These are phyloP conservation scores for Penicillium argentinense DNA, from an alignment of 495 filamentous ascomycete genomes.

Conservation along the genomic window DNA sequence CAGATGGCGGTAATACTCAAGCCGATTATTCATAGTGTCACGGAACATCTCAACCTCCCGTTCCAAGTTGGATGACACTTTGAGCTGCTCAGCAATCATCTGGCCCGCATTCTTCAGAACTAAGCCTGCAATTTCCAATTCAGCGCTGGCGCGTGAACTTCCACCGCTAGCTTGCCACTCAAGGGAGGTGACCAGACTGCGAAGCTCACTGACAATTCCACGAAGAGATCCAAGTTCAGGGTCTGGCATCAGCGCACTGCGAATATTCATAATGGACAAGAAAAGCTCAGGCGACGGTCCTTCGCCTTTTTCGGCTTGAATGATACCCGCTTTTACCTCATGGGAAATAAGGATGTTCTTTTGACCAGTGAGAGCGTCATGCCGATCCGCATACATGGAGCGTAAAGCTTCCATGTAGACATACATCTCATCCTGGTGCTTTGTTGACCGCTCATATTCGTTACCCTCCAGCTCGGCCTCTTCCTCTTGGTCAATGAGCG, in stretches of 20 bases:
- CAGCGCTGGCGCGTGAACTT: slow-evolving; percentile 60
- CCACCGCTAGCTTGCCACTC: slow-evolving; percentile 59
- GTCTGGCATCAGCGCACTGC: slow-evolving; percentile 57
- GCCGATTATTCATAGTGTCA: slow-evolving; percentile 72
- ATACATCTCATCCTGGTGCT: slow-evolving; percentile 80
- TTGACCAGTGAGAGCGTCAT: slow-evolving; percentile 71
- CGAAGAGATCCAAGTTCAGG: slow-evolving; percentile 62
- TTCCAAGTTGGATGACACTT: slow-evolving; percentile 58
- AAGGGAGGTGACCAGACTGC: slow-evolving; percentile 60
- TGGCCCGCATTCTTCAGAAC: slow-evolving; percentile 59
- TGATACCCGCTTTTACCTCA: slow-evolving; percentile 61
- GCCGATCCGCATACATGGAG: slow-evolving; percentile 73
- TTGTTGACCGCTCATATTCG: slow-evolving; percentile 85
- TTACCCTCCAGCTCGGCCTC: slow-evolving; percentile 73
- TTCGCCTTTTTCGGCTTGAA: slow-evolving; percentile 57
- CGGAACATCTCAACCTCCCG: slow-evolving; percentile 77
- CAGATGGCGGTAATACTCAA: slow-evolving; percentile 87
- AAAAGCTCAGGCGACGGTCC: slow-evolving; percentile 73
- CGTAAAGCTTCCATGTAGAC: slow-evolving; percentile 78
- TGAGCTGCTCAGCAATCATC: slow-evolving; percentile 63
- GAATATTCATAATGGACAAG: slow-evolving; percentile 56
- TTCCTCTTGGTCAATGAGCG: slow-evolving; percentile 80
- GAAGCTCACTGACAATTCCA: slow-evolving; percentile 65
- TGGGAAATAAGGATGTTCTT: slow-evolving; percentile 76
- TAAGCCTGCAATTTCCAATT: slow-evolving; percentile 59